Conservation (phyloP, 345 rosid genomes). For the Cochlearia excelsa region DNA sequence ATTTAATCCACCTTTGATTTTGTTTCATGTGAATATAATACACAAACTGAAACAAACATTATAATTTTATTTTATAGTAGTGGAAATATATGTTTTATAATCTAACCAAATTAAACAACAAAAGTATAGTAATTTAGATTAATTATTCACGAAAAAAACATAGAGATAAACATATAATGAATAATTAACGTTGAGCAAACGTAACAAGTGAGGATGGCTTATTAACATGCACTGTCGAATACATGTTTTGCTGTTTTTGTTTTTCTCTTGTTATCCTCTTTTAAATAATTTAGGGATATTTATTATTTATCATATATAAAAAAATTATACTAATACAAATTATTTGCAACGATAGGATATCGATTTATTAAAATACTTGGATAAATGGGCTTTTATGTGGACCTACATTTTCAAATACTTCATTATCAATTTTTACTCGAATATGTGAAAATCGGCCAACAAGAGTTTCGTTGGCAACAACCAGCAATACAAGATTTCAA, state of each 20-base stretch:
- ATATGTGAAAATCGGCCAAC: constrained; percentile 31
- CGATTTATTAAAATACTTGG: too few species aligned
- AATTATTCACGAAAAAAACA: too few species aligned
- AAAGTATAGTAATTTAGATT: too few species aligned
- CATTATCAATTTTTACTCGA: constrained; percentile 23
- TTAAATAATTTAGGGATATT: neutral
- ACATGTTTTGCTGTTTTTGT: constrained; percentile 31
- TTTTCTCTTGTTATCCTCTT: neutral
- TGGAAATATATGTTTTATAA: too few species aligned
- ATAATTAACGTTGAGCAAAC: constrained; percentile 20
- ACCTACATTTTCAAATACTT: constrained; percentile 22
- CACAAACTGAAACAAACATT: too few species aligned
- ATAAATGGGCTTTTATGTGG: constrained; percentile 18
- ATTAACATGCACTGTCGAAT: constrained; percentile 28
- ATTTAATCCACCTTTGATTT: too few species aligned
- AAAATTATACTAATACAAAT: too few species aligned
- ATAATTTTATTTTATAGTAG: too few species aligned
- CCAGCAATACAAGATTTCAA: constrained; percentile 25
- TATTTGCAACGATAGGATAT: too few species aligned
- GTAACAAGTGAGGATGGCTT: constrained; percentile 27
- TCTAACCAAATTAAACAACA: too few species aligned
- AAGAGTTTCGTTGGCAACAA: constrained; percentile 38
- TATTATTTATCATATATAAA: neutral
- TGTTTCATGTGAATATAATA: too few species aligned
- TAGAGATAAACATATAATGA: too few species aligned